These are phyloP conservation scores for Xylaria intraflava DNA, from an alignment of 495 filamentous ascomycete species.

Conservation along the genomic window DNA sequence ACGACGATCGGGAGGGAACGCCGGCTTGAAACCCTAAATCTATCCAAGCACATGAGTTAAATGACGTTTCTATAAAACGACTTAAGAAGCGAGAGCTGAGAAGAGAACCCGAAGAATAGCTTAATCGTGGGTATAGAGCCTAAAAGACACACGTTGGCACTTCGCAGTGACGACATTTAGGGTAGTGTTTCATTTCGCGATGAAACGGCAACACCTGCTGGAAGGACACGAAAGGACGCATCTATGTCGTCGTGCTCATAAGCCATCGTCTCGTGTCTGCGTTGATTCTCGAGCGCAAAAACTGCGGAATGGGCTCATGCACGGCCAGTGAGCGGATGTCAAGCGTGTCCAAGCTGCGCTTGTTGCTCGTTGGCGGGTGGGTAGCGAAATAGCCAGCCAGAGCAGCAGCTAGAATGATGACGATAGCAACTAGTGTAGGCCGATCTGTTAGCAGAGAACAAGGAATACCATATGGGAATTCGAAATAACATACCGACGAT, in stretches of 20 bases:
- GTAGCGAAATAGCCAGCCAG: conserved; percentile 42
- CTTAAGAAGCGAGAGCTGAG: too few relatives aligned
- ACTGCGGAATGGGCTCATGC: conserved; percentile 8
- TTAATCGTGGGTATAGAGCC: conserved; percentile 4
- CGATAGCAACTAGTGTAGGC: conserved; percentile 36
- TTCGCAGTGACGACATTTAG: neutral
- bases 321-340: conserved; percentile 15
- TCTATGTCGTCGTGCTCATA: conserved; percentile 7
- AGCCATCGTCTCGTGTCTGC: conserved; percentile 15
- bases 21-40: neutral
- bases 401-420: conserved; percentile 44
- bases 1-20: neutral
- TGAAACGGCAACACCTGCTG: neutral
- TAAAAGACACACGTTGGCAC: neutral
- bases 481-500: conserved; percentile 60
- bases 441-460: conserved; percentile 14
- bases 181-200: neutral
- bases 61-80: too few relatives aligned
- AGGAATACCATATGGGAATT: neutral
- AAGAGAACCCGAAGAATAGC: neutral
- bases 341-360: conserved; percentile 25
- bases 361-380: conserved; percentile 11
- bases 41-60: neutral
- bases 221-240: conserved; percentile 3
- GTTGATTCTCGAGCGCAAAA: conserved; percentile 18